Conservation (phyloP, 768 basidiomycete genomes). For the Atractiella rhizophila region DNA sequence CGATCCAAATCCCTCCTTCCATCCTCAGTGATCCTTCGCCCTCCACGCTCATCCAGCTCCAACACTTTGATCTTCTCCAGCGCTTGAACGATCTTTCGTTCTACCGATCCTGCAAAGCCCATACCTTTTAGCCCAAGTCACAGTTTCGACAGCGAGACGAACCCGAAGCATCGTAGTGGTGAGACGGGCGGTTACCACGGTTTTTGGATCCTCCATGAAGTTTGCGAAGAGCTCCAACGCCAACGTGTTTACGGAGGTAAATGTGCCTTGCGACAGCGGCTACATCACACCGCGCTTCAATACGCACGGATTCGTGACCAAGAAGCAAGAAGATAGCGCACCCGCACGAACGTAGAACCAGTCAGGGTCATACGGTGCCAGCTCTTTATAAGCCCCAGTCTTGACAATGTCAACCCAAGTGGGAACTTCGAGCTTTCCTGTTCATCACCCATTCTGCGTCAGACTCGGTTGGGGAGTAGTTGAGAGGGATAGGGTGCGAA, state of each 20-base stretch:
- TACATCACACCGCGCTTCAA: constrained; percentile 19
- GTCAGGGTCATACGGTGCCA: constrained; percentile 94
- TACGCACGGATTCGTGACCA: not conserved
- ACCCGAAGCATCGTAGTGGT: constrained; percentile 56
- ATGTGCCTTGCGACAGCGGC: constrained; percentile 96
- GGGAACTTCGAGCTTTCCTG: constrained; percentile 93
- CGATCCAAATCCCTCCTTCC: constrained; percentile 87
- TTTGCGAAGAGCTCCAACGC: constrained; percentile 46
- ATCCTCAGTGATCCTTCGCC: constrained; percentile 85
- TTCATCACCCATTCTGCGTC: not conserved
- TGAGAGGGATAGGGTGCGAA: constrained; percentile 6
- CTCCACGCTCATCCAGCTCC: constrained; percentile 67
- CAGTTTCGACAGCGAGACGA: not conserved
- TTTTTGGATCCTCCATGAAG: constrained; percentile 89
- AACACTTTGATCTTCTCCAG: constrained; percentile 97
- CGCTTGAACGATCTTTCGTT: constrained; percentile 86
- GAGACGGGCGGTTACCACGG: constrained; percentile 86
- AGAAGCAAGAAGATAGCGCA: constrained; percentile 24
- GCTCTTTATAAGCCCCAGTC: constrained; percentile 91
- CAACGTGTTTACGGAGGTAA: constrained; percentile 48
- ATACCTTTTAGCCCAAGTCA: not conserved
- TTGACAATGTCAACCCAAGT: constrained; percentile 97
- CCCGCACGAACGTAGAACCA: constrained; percentile 99
- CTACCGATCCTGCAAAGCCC: constrained; percentile 35
- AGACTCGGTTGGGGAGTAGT: not conserved